These are phyloP conservation scores for Penicillium freii DNA, from an alignment of 2,329 filamentous ascomycete species.

Conservation along the genomic window DNA sequence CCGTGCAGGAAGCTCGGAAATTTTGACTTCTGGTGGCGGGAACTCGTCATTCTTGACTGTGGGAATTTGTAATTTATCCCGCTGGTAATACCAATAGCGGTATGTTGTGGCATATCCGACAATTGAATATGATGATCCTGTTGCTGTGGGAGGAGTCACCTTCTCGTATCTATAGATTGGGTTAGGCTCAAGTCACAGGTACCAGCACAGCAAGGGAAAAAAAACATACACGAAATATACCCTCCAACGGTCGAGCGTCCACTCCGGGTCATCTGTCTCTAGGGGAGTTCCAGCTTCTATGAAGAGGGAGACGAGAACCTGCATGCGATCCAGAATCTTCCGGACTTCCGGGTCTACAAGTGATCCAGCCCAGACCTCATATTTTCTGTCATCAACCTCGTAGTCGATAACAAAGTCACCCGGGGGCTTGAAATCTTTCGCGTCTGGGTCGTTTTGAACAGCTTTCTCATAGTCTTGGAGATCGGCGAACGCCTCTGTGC, in stretches of 20 bases:
- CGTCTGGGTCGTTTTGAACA: conserved; percentile 46
- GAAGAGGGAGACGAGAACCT: conserved; percentile 79
- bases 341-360: conserved; percentile 68
- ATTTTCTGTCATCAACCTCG: conserved; percentile 60
- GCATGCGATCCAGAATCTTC: conserved; percentile 73
- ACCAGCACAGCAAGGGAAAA: background rate
- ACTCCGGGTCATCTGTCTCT: conserved; percentile 67
- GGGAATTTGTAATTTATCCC: conserved; percentile 39
- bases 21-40: conserved; percentile 45
- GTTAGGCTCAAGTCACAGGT: conserved; percentile 18
- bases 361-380: conserved; percentile 80
- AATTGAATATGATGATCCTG: conserved; percentile 68
- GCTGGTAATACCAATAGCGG: conserved; percentile 66
- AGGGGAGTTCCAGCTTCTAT: conserved; percentile 90
- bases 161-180: conserved; percentile 54
- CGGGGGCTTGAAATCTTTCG: conserved; percentile 64
- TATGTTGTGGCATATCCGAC: conserved; percentile 90
- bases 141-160: conserved; percentile 42
- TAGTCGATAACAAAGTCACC: conserved; percentile 69
- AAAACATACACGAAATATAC: conserved; percentile 74
- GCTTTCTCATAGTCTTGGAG: conserved; percentile 61
- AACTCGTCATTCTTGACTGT: conserved; percentile 45
- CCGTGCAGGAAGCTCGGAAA: conserved; percentile 67
- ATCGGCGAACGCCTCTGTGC: conserved; percentile 65
- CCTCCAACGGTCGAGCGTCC: conserved; percentile 78